These are phyloP conservation scores for Phenoliferia sp. DNA, from an alignment of 1,284 basidiomycete genomes.

Conservation along the genomic window DNA sequence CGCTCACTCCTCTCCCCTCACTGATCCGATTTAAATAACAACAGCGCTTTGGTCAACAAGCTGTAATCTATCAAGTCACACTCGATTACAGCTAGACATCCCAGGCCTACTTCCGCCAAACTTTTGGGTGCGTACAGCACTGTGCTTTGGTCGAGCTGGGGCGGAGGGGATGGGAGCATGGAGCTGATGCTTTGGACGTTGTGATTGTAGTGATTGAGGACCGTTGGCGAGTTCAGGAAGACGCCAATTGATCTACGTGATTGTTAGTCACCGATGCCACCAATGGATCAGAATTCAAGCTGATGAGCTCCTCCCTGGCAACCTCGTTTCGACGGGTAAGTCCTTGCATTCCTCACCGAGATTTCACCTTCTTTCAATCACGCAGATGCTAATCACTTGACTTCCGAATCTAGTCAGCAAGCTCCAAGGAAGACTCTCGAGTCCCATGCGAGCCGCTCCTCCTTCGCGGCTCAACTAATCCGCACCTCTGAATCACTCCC, in stretches of 20 bases:
- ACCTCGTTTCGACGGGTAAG: slow-evolving; percentile 68
- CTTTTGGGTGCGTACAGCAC: slow-evolving; percentile 64
- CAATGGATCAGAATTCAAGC: slow-evolving; percentile 75
- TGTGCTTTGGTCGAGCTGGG: background rate
- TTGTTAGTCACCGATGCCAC: slow-evolving; percentile 70
- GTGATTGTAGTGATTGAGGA: slow-evolving; percentile 68
- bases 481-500: too few species aligned
- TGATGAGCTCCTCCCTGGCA: slow-evolving; percentile 81
- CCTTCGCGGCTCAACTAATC: slow-evolving; percentile 78
- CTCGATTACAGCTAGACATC: slow-evolving; percentile 80
- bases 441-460: slow-evolving; percentile 87
- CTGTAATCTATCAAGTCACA: slow-evolving; percentile 58
- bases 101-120: slow-evolving; percentile 90
- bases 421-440: slow-evolving; percentile 73
- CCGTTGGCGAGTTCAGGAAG: slow-evolving; percentile 86
- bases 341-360: too few species aligned
- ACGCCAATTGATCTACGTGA: slow-evolving; percentile 87
- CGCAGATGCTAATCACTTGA: background rate
- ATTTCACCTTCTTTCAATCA: background rate
- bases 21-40: background rate
- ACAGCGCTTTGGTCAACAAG: slow-evolving; percentile 47
- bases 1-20: background rate
- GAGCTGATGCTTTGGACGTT: slow-evolving; percentile 22
- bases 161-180: too few species aligned
- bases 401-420: slow-evolving; percentile 46